These are phyloP conservation scores for Jackrogersella multiformis DNA, from an alignment of 495 filamentous ascomycete species.

Conservation along the genomic window DNA sequence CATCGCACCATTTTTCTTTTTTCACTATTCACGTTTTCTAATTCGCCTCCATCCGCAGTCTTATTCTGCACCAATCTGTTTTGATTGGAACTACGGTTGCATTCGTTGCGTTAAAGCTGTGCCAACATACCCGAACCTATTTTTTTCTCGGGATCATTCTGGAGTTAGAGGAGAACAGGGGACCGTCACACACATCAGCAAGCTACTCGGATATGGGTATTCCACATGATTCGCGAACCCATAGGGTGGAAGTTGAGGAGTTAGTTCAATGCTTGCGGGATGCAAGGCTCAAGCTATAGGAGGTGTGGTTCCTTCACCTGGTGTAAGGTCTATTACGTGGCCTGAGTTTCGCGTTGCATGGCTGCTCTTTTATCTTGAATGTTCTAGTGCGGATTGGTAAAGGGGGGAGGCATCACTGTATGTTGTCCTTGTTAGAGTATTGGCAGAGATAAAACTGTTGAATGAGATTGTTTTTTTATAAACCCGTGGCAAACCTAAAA, in stretches of 20 bases:
- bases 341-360: conserved; percentile 17
- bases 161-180: conserved; percentile 35
- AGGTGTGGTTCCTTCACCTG: conserved; percentile 22
- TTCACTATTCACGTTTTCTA: conserved; percentile 32
- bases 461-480: conserved; percentile 41
- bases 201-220: conserved; percentile 21
- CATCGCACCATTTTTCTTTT: conserved; percentile 23
- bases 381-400: conserved; percentile 35
- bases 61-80: conserved; percentile 12
- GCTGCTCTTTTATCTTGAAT: conserved; percentile 34
- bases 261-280: conserved; percentile 23
- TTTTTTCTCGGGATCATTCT: conserved; percentile 38
- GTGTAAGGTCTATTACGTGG: conserved; percentile 18
- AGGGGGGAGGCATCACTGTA: conserved; percentile 29
- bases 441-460: conserved; percentile 32
- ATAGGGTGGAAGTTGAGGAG: conserved; percentile 14
- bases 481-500: background rate
- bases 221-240: conserved; percentile 14
- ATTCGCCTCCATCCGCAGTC: conserved; percentile 32
- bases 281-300: conserved; percentile 21
- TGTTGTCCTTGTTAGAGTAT: conserved; percentile 33
- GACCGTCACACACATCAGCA: conserved; percentile 19
- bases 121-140: conserved; percentile 30
- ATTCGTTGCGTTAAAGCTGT: conserved; percentile 26
- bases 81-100: conserved; percentile 24